Percentiles rank a stretch among this genome's conserved stretches.
phyloP scores from a whole-genome alignment of 331 rosid genomes.

The Quercus phellos region DNA sequence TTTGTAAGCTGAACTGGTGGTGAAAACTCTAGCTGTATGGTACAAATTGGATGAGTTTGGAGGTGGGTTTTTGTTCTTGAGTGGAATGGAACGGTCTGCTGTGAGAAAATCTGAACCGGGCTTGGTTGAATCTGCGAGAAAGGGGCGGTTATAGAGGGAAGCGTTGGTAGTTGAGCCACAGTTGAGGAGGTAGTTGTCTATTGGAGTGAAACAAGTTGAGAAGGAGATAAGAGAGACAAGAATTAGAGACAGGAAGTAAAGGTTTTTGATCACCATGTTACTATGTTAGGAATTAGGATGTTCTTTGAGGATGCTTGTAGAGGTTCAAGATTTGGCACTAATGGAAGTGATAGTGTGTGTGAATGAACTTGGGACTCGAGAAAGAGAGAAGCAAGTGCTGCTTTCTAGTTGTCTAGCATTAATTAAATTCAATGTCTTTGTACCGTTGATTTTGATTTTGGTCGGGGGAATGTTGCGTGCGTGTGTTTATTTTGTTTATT shows the following conservation, averaged over 20 bases:
- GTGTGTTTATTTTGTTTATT: too few species aligned
- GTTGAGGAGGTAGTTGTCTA: constrained; percentile 66
- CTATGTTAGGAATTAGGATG: background rate
- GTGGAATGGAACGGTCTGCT: constrained; percentile 36
- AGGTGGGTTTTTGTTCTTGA: constrained; percentile 52
- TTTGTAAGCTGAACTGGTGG: constrained; percentile 40
- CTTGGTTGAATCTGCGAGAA: constrained; percentile 47
- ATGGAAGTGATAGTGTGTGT: background rate
- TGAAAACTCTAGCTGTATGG: constrained; percentile 79
- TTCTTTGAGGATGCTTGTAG: background rate
- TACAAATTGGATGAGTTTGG: constrained; percentile 40
- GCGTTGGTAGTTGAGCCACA: constrained; percentile 70
- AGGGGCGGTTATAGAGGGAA: constrained; percentile 47
- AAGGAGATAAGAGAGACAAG: constrained; percentile 35
- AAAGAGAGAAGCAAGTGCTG: too few species aligned
- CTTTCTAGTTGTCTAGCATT: too few species aligned
- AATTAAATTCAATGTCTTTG: too few species aligned
- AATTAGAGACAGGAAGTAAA: constrained; percentile 22
- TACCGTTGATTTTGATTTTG: too few species aligned
- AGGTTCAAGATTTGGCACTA: background rate
- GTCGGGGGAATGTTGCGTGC: too few species aligned
- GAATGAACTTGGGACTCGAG: background rate
- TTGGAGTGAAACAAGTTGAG: constrained; percentile 55
- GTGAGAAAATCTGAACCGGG: constrained; percentile 47
- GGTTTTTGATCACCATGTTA: constrained; percentile 41